A percentile compares a stretch with the other conserved stretches of the same genome.
phyloP scores from a whole-genome alignment of 2,329 filamentous ascomycete species.

The Verticillium nonalfalfae region DNA sequence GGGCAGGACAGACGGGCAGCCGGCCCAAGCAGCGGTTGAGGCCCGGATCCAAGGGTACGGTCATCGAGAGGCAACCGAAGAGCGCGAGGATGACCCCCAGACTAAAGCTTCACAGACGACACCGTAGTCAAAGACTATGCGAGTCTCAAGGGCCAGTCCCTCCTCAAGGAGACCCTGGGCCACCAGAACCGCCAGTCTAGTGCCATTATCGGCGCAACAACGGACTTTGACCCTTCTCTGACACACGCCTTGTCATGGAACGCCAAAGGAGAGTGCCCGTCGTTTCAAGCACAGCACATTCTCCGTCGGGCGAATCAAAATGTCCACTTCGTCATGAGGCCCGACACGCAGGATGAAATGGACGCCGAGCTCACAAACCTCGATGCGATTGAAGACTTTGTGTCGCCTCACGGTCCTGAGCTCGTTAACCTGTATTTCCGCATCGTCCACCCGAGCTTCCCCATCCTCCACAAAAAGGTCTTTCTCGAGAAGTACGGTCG shows the following conservation, averaged over 20 bases:
- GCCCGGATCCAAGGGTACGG: not conserved
- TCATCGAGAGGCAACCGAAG: not conserved
- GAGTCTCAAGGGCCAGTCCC: conserved; percentile 4
- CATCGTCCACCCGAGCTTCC: conserved; percentile 45
- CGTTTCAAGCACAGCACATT: conserved; percentile 2
- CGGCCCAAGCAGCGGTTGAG: not conserved
- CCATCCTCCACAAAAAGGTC: conserved; percentile 44
- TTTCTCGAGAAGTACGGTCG: conserved; percentile 46
- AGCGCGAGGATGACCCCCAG: not conserved
- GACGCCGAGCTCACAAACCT: conserved; percentile 20
- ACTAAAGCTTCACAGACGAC: not conserved
- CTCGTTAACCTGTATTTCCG: conserved; percentile 55
- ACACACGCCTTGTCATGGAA: conserved; percentile 4
- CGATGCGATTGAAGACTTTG: conserved; percentile 44
- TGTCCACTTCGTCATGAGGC: conserved; percentile 6
- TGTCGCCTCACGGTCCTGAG: conserved; percentile 48
- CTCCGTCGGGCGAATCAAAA: conserved; percentile 5
- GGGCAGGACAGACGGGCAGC: not conserved
- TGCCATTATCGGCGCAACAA: conserved; percentile 6
- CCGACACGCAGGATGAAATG: conserved; percentile 9
- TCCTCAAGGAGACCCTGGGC: conserved; percentile 9
- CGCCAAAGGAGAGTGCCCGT: conserved; percentile 2
- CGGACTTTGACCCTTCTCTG: conserved; percentile 8
- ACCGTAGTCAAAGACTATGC: conserved; percentile 6
- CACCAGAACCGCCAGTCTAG: conserved; percentile 11